phyloP scores from a whole-genome alignment of 441 rosid genomes.

The Brassica hybrid region DNA sequence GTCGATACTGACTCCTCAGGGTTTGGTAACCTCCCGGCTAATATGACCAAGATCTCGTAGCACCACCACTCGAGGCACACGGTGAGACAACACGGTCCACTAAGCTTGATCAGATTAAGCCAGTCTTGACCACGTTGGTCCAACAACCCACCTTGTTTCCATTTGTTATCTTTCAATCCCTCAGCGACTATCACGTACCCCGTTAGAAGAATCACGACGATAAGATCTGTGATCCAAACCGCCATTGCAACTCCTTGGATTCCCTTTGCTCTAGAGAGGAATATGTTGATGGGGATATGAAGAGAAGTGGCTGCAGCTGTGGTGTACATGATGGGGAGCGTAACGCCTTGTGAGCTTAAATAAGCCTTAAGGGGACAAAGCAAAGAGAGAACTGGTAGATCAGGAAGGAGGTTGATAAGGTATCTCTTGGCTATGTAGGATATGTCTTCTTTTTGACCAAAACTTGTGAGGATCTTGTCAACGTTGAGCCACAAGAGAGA shows the following conservation, averaged over 20 bases:
- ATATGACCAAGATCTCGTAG: conserved; percentile 80
- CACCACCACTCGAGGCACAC: conserved; percentile 99
- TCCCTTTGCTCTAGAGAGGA: conserved; percentile 64
- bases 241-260: conserved; percentile 79
- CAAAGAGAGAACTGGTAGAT: conserved; percentile 60
- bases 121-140: conserved; percentile 63
- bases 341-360: conserved; percentile 77
- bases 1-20: conserved; percentile 66
- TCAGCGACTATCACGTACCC: conserved; percentile 53
- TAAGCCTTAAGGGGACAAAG: conserved; percentile 80
- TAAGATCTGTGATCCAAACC: conserved; percentile 72
- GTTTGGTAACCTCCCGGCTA: conserved; percentile 68
- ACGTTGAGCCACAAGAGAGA: conserved; percentile 77
- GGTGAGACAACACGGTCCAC: conserved; percentile 87
- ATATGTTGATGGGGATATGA: conserved; percentile 69
- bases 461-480: conserved; percentile 60
- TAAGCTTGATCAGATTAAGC: conserved; percentile 66
- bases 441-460: conserved; percentile 73
- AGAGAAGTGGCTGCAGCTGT: conserved; percentile 67
- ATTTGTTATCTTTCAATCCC: conserved; percentile 48
- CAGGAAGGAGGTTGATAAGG: conserved; percentile 79
- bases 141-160: conserved; percentile 72
- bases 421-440: conserved; percentile 66
- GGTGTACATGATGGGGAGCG: conserved; percentile 74
- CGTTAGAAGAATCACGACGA: conserved; percentile 55